A percentile compares a stretch with the other conserved stretches of the same genome.
These are phyloP conservation scores for Aspergillus sp. DNA, from an alignment of 2,329 filamentous ascomycete species.

Conservation along the genomic window DNA sequence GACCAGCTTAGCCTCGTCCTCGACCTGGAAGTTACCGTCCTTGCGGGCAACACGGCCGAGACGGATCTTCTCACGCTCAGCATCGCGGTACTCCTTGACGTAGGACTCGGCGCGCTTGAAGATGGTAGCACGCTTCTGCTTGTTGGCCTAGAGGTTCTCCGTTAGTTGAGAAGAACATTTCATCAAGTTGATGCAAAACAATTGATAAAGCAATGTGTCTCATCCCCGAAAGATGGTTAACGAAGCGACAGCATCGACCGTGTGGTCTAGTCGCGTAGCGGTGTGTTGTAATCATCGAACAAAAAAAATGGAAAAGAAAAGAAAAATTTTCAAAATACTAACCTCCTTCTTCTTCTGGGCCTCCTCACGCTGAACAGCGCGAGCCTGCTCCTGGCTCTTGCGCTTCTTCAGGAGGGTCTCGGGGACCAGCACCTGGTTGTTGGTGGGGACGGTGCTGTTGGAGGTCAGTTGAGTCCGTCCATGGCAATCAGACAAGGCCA, in stretches of 20 bases:
- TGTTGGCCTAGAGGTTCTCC: slow-evolving; percentile 70
- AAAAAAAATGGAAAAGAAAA: slow-evolving; percentile 18
- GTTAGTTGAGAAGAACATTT: slow-evolving; percentile 27
- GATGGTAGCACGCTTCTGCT: slow-evolving; percentile 97
- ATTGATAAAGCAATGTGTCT: slow-evolving; percentile 40
- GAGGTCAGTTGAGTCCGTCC: slow-evolving; percentile 76
- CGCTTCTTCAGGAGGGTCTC: slow-evolving; percentile 99
- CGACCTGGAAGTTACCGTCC: slow-evolving; percentile 90
- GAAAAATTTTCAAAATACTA: slow-evolving; percentile 45
- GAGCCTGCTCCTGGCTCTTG: slow-evolving; percentile 99
- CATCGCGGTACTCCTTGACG: slow-evolving; percentile 98
- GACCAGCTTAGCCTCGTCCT: slow-evolving; percentile 92
- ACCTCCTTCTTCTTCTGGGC: slow-evolving; percentile 89
- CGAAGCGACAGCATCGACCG: slow-evolving; percentile 90
- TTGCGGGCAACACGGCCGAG: slow-evolving; percentile 86
- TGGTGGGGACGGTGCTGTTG: slow-evolving; percentile 81
- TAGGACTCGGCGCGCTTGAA: slow-evolving; percentile 99
- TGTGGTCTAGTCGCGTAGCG: slow-evolving; percentile 84
- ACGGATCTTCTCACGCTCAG: slow-evolving; percentile 97
- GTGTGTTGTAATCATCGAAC: slow-evolving; percentile 82
- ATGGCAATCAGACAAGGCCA: slow-evolving; percentile 61
- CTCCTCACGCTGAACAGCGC: slow-evolving; percentile 79
- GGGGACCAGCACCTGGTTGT: slow-evolving; percentile 94
- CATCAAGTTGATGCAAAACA: slow-evolving; percentile 4
- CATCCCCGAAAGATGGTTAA: slow-evolving; percentile 70